A percentile compares a stretch with the other conserved stretches of the same genome.
These are phyloP conservation scores for Drechslerella dactyloides DNA, from an alignment of 2,329 filamentous ascomycete genomes.

Conservation along the genomic window DNA sequence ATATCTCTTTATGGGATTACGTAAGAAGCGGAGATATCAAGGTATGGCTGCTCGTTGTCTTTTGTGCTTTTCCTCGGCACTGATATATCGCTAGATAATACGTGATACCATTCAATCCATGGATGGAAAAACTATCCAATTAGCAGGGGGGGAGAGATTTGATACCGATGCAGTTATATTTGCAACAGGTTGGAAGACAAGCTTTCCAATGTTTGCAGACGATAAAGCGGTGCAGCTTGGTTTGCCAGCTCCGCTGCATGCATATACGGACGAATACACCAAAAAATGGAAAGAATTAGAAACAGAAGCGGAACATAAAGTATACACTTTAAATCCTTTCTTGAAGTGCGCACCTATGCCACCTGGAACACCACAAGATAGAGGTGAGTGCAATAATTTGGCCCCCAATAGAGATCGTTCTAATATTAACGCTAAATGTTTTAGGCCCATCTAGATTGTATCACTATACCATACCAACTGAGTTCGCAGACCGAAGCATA, in stretches of 20 bases:
- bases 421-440: neutral
- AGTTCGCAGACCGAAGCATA: conserved; percentile 29
- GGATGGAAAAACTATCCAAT: neutral
- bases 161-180: conserved; percentile 21
- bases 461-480: conserved; percentile 16
- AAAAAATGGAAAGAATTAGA: conserved; percentile 25
- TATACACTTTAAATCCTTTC: conserved; percentile 18
- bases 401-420: neutral
- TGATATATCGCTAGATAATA: conserved; percentile 2
- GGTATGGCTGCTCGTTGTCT: conserved; percentile 1
- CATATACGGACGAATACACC: conserved; percentile 15
- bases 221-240: conserved; percentile 15
- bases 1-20: conserved; percentile 7
- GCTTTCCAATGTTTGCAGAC: conserved; percentile 14
- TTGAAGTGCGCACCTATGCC: conserved; percentile 10
- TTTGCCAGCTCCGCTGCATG: neutral
- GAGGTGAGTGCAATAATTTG: neutral
- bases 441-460: conserved; percentile 23
- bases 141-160: conserved; percentile 12
- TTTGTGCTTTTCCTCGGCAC: neutral
- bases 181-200: conserved; percentile 20
- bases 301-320: conserved; percentile 17
- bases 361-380: neutral
- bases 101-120: conserved; percentile 24
- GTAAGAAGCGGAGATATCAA: conserved; percentile 18